Evolutionary conservation across 495 filamentous ascomycete species (phyloP), one percentile per base, ranked within the genome.

Genomic region (Antarctomyces pellizariae): DNA sequence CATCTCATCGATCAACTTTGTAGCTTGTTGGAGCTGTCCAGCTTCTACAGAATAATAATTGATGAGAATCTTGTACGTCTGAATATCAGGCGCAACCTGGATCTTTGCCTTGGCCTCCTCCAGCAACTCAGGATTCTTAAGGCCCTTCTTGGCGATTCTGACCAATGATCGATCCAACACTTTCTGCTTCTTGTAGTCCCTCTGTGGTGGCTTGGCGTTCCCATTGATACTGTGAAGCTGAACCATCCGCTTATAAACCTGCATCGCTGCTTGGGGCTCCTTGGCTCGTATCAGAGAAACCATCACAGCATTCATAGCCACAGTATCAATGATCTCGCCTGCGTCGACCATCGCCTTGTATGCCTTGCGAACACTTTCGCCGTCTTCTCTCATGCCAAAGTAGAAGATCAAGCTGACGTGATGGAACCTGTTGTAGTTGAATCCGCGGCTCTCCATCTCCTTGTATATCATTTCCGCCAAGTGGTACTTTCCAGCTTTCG

Each of bases 291-390:
- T 51, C 13, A 95, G 60, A 2, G 80, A 69, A 1, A 65, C 56
- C 31, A 92, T 75, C 36, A 93, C 58, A 32, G 71, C 73, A 41
- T 93, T 93, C 39, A 93, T 52, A 7, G 78, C 75, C 3, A 71
- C 62, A 0, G 79, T 86, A 45, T 95, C 83, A 16, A 97, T 70
- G 9, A 92, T 64, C 41, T 92, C 75, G 18, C 80, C 82, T 0
- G 64, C 63, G 22, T 71, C 50, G 16, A 92, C 71, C 42, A 90
- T 70, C 4, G 72, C 61, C 17, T 64, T 52, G 39, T 89, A 97
- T 1, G 71, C 65, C 18, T 53, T 54, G 22, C 75, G 59, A 21
- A 90, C 60, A 14, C 58, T 70, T 35, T 69, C 53, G 3, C 66
- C 59, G 43, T 92, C 70, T 16, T 55, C 49, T 33, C 59, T 57